These are phyloP conservation scores for Eleusine indica DNA, from an alignment of 176 grass and related monocot species.

Conservation along the genomic window DNA sequence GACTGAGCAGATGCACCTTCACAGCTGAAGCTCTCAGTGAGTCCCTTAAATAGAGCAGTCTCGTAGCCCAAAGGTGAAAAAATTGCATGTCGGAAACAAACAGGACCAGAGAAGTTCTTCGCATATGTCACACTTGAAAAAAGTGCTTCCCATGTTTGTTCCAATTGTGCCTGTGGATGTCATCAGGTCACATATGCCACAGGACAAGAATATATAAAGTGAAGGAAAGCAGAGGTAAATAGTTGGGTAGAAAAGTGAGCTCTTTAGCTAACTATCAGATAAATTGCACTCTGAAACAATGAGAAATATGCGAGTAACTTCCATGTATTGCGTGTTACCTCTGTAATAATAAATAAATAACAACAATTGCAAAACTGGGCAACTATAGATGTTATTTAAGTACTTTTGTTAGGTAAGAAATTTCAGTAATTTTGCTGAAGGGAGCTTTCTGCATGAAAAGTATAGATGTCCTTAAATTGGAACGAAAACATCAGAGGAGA, in stretches of 20 bases:
- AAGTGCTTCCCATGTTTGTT: slow-evolving; percentile 92
- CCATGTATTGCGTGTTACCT: no score
- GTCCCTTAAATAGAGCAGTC: slow-evolving; percentile 94
- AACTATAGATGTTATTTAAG: no score
- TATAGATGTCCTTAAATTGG: neutral
- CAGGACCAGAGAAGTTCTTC: slow-evolving; percentile 85
- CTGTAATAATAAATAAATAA: no score
- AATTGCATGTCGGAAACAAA: slow-evolving; percentile 88
- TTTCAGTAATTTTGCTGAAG: neutral
- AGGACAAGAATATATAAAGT: slow-evolving; percentile 24
- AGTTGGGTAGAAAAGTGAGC: slow-evolving; percentile 4
- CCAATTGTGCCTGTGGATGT: slow-evolving; percentile 73
- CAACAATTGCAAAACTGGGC: no score
- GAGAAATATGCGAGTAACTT: neutral
- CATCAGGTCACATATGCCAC: slow-evolving; percentile 45
- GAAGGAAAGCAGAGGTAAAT: slow-evolving; percentile 10
- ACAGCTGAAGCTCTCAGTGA: slow-evolving; percentile 71
- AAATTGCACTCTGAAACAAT: neutral
- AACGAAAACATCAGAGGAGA: no score
- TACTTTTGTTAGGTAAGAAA: neutral
- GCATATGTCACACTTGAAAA: slow-evolving; percentile 84
- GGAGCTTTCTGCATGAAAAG: neutral
- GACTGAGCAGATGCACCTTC: slow-evolving; percentile 55
- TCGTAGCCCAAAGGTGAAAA: slow-evolving; percentile 97
- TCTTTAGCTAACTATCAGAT: slow-evolving; percentile 29